Evolutionary conservation across 129 eudicot genomes (phyloP), one percentile per base, ranked within the genome.

Genomic region (Pseudognaphalium luteoalbum): DNA sequence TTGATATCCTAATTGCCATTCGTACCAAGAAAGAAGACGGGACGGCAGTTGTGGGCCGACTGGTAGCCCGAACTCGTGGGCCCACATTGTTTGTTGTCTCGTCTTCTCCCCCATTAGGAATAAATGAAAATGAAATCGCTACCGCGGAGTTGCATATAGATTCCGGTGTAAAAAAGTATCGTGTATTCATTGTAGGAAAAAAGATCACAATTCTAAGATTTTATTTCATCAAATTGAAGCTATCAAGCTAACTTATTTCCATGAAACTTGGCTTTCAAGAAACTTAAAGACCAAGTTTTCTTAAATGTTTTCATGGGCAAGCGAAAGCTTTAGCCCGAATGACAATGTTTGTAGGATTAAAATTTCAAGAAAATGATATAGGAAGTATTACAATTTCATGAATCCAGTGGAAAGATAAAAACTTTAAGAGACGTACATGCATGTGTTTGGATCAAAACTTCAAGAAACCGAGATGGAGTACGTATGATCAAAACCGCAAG

Each of bases 1-100:
- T 86, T 52, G 99, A 91, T 73, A 91, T 78, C 68, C 92, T 94
- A 74, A 91, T 89, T 22, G 97, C 99, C 87, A 88, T 78, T 77
- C 97, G 84, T 57, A 88, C 82, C 85, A 86, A 71, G 76, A 86
- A 77, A 37, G 98, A 78, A 14, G 90, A 68, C 50, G 86, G 82
- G 59, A 59, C 14, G 11, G 56, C 12, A 3, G 75, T 6, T 0
- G 76, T 16, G 66, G 47, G 35, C 3, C 82, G 85, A 59, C 81
- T 35, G 0, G 76, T 19, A 16, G 75, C 21, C 78, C 89, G 69
- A 16, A 8, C 64, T 64, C 79, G 63, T 6, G 57, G 73, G 72
- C 73, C 76, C 30, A 17, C 20, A 25, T 56, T 74, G 21, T 74
- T 73, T 2, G 33, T 7, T 2, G 39, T 65, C 68, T 70, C 75